Evolutionary conservation across 306 rosid genomes (phyloP), one percentile per base, ranked within the genome.

Genomic region (Sophora flavescens): DNA sequence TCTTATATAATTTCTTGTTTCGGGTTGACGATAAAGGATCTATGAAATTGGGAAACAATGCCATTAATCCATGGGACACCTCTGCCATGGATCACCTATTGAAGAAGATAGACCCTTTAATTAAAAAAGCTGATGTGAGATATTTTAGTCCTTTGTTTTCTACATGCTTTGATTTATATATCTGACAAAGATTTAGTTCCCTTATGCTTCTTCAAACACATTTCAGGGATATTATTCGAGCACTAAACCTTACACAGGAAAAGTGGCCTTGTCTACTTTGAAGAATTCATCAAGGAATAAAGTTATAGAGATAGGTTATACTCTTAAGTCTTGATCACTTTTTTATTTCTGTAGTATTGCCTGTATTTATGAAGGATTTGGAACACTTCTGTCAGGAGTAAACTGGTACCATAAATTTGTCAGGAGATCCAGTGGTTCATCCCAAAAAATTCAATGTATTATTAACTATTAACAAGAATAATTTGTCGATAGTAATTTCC

Each of bases 251-350:
- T 87, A 89, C 75, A 15, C 96, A 35, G 91, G 94, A 84, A 92
- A 89, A 85, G 87, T 89, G 68, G 82, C 86, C 62, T 74, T 90
- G 64, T 78, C 92, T 78, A 73, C 91, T 60, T 69, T 87, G 86
- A 86, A 88, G 87, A 88, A 80, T 81, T 76, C 88, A 58, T 92
- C 98, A 66, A 94, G 96, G 86, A 94, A 94, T 70, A 94, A 90
- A 84, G 82, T 78, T 73, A 53, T 92, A 63, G 93, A 94, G 76
- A 84, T 92, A 83, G 98, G 98, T 94, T 57, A 84, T 65, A 71
- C 54, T 66, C 78, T 57, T 74, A 13, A 48, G 10, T 74, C 59
- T 68, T 38, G 33, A 28, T 72, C 54, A 52, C 62, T 30, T 30
- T n/a, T n/a, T n/a, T 74, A 32, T 32, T 48, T 71, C 30, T 33